These are phyloP conservation scores for Chrysanthemum makinoi DNA, from an alignment of 129 eudicot species.

Conservation along the genomic window DNA sequence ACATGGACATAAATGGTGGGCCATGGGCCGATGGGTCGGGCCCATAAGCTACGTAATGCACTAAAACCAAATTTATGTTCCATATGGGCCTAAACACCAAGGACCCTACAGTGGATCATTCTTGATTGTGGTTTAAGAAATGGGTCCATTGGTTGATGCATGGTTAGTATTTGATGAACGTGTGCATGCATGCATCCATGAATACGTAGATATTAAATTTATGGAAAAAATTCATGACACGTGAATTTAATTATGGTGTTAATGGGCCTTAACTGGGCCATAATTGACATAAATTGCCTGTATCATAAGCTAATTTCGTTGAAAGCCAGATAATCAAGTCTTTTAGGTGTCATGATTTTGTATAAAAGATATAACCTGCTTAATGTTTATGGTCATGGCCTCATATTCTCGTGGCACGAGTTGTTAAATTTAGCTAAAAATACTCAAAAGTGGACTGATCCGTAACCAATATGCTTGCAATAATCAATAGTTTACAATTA, in stretches of 20 bases:
- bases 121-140: conserved; percentile 7
- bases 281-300: background rate
- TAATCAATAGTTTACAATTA: no score
- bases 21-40: conserved; percentile 28
- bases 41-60: conserved; percentile 11
- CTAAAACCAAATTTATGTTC: conserved; percentile 20
- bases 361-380: no score
- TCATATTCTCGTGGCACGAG: no score
- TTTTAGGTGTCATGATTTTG: no score
- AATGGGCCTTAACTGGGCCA: background rate
- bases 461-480: no score
- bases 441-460: no score
- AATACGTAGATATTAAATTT: conserved; percentile 8
- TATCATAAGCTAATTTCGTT: background rate
- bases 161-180: conserved; percentile 28
- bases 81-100: background rate
- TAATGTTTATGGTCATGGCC: no score
- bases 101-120: conserved; percentile 14
- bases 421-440: no score
- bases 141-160: background rate
- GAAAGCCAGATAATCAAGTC: background rate
- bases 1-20: conserved; percentile 15
- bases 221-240: conserved; percentile 23
- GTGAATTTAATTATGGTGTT: background rate
- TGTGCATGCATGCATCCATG: conserved; percentile 32